phyloP scores from a whole-genome alignment of 2,329 filamentous ascomycete species.

The Endothia cerciana region DNA sequence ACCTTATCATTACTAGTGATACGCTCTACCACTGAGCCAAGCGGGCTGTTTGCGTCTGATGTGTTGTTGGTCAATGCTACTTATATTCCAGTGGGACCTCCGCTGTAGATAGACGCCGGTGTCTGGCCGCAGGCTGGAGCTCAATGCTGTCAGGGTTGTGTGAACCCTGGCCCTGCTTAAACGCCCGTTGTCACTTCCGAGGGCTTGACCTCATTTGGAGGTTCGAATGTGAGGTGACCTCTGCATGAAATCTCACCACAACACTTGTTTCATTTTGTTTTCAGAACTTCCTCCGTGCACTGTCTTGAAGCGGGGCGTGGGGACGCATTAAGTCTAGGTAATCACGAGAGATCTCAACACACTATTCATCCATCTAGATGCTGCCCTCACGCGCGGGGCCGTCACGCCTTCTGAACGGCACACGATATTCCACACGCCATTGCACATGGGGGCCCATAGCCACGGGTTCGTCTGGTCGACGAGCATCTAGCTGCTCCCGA shows the following conservation, averaged over 20 bases:
- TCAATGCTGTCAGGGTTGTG: not conserved
- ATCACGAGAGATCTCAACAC: slow-evolving; percentile 4
- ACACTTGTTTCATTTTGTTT: not conserved
- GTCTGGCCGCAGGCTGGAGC: not conserved
- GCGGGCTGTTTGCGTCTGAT: not conserved
- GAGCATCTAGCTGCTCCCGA: slow-evolving; percentile 17
- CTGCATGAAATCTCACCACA: not conserved
- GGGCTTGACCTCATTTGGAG: not conserved
- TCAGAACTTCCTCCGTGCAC: not conserved
- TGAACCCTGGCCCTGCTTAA: not conserved
- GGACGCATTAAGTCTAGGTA: not conserved
- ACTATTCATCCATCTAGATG: slow-evolving; percentile 14
- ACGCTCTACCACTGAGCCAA: slow-evolving; percentile 31
- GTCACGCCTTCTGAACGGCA: slow-evolving; percentile 22
- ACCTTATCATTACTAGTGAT: slow-evolving; percentile 31
- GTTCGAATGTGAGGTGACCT: slow-evolving; percentile 2
- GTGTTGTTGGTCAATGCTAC: not conserved
- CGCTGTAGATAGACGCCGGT: not conserved
- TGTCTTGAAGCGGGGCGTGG: not conserved
- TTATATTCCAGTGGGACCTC: too few relatives aligned
- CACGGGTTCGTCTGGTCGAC: slow-evolving; percentile 14
- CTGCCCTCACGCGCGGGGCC: slow-evolving; percentile 22
- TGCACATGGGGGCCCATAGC: slow-evolving; percentile 4
- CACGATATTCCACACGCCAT: slow-evolving; percentile 2
- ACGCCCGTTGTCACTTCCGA: not conserved